Conservation (phyloP, 192 early-diverging fungal genomes). For the Podila horticola region DNA sequence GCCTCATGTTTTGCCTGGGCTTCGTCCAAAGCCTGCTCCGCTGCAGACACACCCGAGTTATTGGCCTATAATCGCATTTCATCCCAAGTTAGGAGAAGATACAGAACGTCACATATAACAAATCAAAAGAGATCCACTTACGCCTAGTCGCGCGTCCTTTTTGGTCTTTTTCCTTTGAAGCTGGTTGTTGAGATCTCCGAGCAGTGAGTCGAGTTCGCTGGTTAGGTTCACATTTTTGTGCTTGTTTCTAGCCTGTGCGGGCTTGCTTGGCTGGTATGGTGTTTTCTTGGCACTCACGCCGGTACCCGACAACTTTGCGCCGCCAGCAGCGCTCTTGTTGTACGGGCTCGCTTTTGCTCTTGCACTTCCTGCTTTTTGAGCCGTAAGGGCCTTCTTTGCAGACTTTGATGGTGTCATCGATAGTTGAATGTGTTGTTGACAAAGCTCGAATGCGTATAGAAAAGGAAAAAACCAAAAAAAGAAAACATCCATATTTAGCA, state of each 20-base stretch:
- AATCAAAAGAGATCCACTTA: background rate
- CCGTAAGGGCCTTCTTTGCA: constrained; percentile 21
- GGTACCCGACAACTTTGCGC: background rate
- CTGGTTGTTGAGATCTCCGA: constrained; percentile 43
- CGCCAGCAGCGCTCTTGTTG: constrained; percentile 9
- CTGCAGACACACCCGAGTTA: constrained; percentile 1
- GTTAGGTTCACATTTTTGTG: constrained; percentile 37
- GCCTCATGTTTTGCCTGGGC: constrained; percentile 42
- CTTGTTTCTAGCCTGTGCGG: constrained; percentile 31
- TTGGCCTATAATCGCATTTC: background rate
- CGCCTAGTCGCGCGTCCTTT: constrained; percentile 10
- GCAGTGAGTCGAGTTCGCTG: constrained; percentile 40
- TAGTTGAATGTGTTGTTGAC: background rate
- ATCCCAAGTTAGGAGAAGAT: background rate
- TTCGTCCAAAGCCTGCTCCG: constrained; percentile 32
- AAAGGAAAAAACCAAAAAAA: background rate
- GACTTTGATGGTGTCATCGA: constrained; percentile 36
- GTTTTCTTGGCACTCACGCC: background rate
- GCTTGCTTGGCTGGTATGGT: constrained; percentile 3
- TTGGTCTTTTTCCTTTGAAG: constrained; percentile 48
- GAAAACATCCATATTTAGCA: no score
- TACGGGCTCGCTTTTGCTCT: constrained; percentile 21
- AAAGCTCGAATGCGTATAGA: background rate
- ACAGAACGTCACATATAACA: background rate
- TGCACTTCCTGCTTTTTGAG: constrained; percentile 17